Evolutionary conservation across 2,329 filamentous ascomycete species (phyloP), one percentile per base, ranked within the genome.

Genomic region (Monosporascus sp.): DNA sequence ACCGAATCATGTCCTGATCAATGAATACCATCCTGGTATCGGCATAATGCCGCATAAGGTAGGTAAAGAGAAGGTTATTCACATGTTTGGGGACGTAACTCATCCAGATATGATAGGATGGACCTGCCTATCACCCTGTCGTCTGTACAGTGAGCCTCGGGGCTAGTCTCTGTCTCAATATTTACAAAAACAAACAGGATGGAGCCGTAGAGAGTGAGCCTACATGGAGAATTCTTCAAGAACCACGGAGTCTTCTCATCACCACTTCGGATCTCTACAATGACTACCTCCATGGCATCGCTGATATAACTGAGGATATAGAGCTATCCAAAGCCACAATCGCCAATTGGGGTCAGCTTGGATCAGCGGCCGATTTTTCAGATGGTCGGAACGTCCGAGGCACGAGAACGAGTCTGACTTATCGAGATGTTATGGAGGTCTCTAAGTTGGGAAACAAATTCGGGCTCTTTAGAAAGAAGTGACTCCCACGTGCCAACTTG

Each of bases 21-120:
- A 99, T 66, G 92, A 97, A 69, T 99, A 97, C 69, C 79, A 80
- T 1, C 84, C 90, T 0, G 90, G 90, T 2, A 83, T 96, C 58
- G 93, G 93, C n/a, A 97, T 97, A 60, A 96, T 97, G 90, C 86
- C 92, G 47, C 93, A 97, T 69, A 94, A 97, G 75, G 66, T 69
- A 58, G 58, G 61, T 53, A 34, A 41, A 24, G 48, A n/a, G 17
- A 64, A 70, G 52, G 48, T 57, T 49, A 34, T 47, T 43, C 52
- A 48, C 45, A 41, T 49, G 37, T 17, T 56, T 49, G 47, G 51
- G 49, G 44, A 57, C 56, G 37, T 26, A 27, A 55, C 66, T 69
- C 57, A 69, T 65, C 41, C 26, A 34, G 41, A 48, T 31, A 50
- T 53, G 31, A 27, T 59, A 69, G 77, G 93, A 99, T 69, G 94